phyloP scores from a whole-genome alignment of 495 filamentous ascomycete genomes.

The Aspergillus homomorphus region DNA sequence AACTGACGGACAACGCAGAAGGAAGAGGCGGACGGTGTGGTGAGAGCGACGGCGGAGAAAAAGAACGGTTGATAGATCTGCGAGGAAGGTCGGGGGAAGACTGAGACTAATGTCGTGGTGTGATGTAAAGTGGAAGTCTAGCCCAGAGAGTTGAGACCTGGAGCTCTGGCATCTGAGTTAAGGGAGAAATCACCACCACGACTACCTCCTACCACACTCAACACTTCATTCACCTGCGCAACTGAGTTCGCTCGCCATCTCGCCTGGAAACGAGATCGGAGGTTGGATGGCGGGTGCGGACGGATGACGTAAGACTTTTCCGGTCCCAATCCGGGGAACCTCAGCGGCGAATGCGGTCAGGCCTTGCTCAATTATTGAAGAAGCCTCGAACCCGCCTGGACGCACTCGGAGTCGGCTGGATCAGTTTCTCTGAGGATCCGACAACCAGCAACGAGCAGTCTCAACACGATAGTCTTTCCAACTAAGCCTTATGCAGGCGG shows the following conservation, averaged over 20 bases:
- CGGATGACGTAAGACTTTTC: constrained; percentile 45
- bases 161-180: not conserved
- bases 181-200: not conserved
- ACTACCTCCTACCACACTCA: not conserved
- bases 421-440: not conserved
- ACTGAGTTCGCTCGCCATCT: not conserved
- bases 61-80: not conserved
- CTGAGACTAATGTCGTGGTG: not conserved
- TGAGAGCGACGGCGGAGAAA: constrained; percentile 1
- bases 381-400: not conserved
- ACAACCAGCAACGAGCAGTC: not conserved
- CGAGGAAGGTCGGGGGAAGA: not conserved
- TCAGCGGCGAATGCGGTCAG: constrained; percentile 26
- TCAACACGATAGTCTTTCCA: not conserved
- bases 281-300: constrained; percentile 14
- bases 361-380: not conserved
- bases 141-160: not conserved
- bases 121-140: not conserved
- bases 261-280: constrained; percentile 6
- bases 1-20: constrained; percentile 9
- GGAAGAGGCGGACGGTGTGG: constrained; percentile 7
- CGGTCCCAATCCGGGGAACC: constrained; percentile 33
- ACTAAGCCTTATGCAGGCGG: not conserved
- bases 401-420: not conserved
- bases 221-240: constrained; percentile 4